Evolutionary conservation across 176 grass and related monocot genomes (phyloP), one percentile per base, ranked within the genome.

Genomic region (Oryza glumipatula): DNA sequence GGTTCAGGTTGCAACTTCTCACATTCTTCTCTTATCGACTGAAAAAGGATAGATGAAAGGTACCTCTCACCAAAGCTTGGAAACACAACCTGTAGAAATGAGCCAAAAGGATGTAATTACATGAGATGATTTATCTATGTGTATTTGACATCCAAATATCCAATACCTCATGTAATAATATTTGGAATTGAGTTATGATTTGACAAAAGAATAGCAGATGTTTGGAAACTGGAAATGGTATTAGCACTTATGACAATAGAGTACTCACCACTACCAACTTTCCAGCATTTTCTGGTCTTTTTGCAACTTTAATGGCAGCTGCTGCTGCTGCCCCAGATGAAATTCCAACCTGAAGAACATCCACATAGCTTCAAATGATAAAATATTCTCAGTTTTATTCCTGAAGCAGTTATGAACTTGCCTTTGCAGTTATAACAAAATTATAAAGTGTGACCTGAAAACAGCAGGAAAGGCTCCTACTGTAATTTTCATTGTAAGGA

Each of bases 11-110:
- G 91, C 96, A 98, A 85, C 48, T 95, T 89, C 83, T 98, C 93
- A 2, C 91, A 95, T 80, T 95, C 96, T 23, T 91, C 92, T 71
- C 96, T 88, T 84, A 95, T 90, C 22, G 96, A 95, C 26, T 98
- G 91, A 60, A 94, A 98, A 22, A 98, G 89, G 70, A 86, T 83
- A 11, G 93, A 87, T 0, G 96, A 98, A 17, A 98, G 91, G 73
- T 98, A 98, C 75, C 96, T 90, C 93, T 98, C 96, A 16, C 96
- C 96, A 84, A 98, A 95, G 83, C 96, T 98, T 0, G 96, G 96
- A 69, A 98, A 95, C 4, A 98, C 66, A 79, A 95, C 91, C 96
- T 98, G 83, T 11, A 83, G 60, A 83, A 67, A 68, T 30, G 24
- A 83, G 26, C 14, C 67, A 80, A 66, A 77, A 80, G 15, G 32